A percentile compares a stretch with the other conserved stretches of the same genome.
Conservation (phyloP, 2,329 filamentous ascomycete species). For the Truncatella angustata region DNA sequence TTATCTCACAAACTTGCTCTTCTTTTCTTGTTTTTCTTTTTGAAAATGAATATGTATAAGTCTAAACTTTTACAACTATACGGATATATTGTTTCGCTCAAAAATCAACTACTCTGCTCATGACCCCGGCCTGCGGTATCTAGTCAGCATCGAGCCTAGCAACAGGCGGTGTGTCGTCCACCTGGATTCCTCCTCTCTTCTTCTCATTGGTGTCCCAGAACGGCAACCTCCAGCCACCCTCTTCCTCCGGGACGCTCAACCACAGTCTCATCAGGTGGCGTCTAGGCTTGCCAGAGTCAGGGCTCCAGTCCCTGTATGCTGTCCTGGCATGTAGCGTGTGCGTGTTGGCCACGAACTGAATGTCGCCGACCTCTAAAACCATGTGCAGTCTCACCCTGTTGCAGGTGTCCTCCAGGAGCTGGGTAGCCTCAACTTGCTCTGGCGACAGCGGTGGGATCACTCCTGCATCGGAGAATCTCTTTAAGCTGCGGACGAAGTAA, state of each 20-base stretch:
- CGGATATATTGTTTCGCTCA: not conserved
- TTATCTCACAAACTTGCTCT: too few relatives aligned
- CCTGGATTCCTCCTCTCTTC: slow-evolving; percentile 87
- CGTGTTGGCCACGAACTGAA: slow-evolving; percentile 80
- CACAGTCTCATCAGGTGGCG: slow-evolving; percentile 82
- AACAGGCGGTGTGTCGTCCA: slow-evolving; percentile 73
- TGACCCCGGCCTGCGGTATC: too few relatives aligned
- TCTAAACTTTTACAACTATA: not conserved
- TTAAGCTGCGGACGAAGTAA: slow-evolving; percentile 77
- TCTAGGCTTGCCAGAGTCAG: slow-evolving; percentile 63
- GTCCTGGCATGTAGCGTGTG: slow-evolving; percentile 82
- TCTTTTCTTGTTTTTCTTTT: too few relatives aligned
- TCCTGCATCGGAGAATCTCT: slow-evolving; percentile 70
- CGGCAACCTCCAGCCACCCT: slow-evolving; percentile 83
- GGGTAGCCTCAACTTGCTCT: slow-evolving; percentile 66
- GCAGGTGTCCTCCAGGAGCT: slow-evolving; percentile 75
- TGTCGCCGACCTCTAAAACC: slow-evolving; percentile 82
- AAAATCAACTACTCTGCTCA: not conserved
- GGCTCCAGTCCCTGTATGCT: slow-evolving; percentile 66
- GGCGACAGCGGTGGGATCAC: slow-evolving; percentile 70
- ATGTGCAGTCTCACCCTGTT: slow-evolving; percentile 74
- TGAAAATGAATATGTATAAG: too few relatives aligned
- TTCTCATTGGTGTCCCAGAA: slow-evolving; percentile 79
- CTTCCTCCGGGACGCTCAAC: slow-evolving; percentile 76
- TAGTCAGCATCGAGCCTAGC: slow-evolving; percentile 78